Base-by-base conservation (phyloP, 495 filamentous ascomycete genomes). In the Coniosporium apollinis region DNA sequence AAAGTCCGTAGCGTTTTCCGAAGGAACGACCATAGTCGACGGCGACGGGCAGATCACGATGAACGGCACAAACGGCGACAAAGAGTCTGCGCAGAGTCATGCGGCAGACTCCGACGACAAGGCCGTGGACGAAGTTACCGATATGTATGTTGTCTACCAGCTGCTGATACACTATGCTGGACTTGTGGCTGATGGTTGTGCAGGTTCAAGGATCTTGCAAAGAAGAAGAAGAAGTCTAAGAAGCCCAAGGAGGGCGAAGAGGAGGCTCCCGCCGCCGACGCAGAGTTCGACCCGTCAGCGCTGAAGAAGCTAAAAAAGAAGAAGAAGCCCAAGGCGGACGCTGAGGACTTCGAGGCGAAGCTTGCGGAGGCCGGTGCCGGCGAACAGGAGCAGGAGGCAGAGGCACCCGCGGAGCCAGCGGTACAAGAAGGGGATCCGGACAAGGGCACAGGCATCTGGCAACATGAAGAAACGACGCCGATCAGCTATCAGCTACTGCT, bases 221-320 rank as follows among this genome's bases (percentile, higher is more conserved):
- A 94, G 67, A 82, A 82, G 65, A 76, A 76, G 63, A 85, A 83
- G 69, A 78, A 79, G 60, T 84, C 82, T 69, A 74, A 77, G 58
- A 77, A 78, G 58, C 53, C 62, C 35, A 76, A 76, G 53, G 74
- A 72, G 54, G 47, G 63, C 31, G 78, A 79, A 30, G 72, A 66
- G 17, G 75, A 70, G 18, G 55, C 62, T 6, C 63, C 72, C 43
- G 72, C 64, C 14, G 76, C 62, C 25, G 67, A 81, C 40, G 70
- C 60, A 45, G 72, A 77, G 36, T 66, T 87, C 47, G 81, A 91
- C 60, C 70, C 80, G 19, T 69, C 72, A 36, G 64, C 66, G 18
- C 64, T 91, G 62, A 92, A 92, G 65, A 94, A 93, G 57, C 93
- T 84, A 59, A 87, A 92, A 69, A 92, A 94, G 74, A 87, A 82